A percentile compares a stretch with the other conserved stretches of the same genome.
Conservation (phyloP, 768 basidiomycete species). For the Trametes gibbosa region DNA sequence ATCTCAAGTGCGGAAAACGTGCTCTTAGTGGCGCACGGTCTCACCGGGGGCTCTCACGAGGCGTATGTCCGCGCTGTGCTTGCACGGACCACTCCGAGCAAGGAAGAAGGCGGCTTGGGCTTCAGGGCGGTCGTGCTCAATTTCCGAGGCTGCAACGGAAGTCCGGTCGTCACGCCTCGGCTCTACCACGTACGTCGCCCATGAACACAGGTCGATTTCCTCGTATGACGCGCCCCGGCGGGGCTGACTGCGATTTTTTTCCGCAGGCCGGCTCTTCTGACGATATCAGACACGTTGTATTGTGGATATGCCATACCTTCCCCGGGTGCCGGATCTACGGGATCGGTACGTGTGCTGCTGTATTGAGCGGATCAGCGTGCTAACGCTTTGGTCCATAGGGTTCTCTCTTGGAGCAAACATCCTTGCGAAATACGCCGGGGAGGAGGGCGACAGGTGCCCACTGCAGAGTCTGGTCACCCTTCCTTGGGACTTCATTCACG, state of each 20-base stretch:
- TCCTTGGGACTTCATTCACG: slow-evolving; percentile 24
- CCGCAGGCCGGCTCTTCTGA: slow-evolving; percentile 26
- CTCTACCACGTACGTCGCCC: slow-evolving; percentile 23
- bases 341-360: slow-evolving; percentile 9
- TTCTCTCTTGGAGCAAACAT: slow-evolving; percentile 27
- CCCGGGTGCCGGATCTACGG: slow-evolving; percentile 22
- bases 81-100: slow-evolving; percentile 6
- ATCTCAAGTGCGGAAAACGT: slow-evolving; percentile 12
- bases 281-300: slow-evolving; percentile 19
- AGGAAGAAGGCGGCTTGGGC: slow-evolving; percentile 15
- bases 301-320: slow-evolving; percentile 24
- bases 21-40: slow-evolving; percentile 25
- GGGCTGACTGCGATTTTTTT: neutral
- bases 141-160: slow-evolving; percentile 26
- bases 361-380: neutral
- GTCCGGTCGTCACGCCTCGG: slow-evolving; percentile 22
- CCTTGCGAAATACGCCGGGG: slow-evolving; percentile 24
- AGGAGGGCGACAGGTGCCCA: slow-evolving; percentile 25
- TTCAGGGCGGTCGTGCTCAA: slow-evolving; percentile 25
- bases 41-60: slow-evolving; percentile 28
- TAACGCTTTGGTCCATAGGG: slow-evolving; percentile 7
- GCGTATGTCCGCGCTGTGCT: slow-evolving; percentile 24
- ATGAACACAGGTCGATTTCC: neutral
- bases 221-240: neutral
- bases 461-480: slow-evolving; percentile 20